These are phyloP conservation scores for Cystofilobasidium macerans DNA, from an alignment of 768 basidiomycete species.

Conservation along the genomic window DNA sequence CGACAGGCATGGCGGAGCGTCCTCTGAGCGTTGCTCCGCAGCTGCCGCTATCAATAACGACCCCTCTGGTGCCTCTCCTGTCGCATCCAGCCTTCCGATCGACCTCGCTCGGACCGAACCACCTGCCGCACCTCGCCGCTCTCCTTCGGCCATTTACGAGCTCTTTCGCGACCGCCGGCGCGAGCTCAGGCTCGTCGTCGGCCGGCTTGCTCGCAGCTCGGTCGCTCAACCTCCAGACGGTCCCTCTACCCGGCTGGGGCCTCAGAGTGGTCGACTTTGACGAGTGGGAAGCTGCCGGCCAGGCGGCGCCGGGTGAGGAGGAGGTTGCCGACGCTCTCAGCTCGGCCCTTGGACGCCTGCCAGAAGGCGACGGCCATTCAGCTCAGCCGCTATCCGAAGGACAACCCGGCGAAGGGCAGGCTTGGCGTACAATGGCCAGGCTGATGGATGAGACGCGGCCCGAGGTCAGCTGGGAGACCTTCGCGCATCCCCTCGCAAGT, in stretches of 20 bases:
- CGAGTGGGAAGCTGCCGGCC: not conserved
- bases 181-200: not conserved
- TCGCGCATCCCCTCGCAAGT: constrained; percentile 32
- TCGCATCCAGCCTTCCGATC: not conserved
- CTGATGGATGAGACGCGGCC: constrained; percentile 75
- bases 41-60: not conserved
- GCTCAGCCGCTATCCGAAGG: not conserved
- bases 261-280: not conserved
- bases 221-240: not conserved
- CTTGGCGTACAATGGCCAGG: constrained; percentile 53
- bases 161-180: not conserved
- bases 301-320: not conserved
- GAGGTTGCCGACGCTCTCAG: not conserved
- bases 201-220: not conserved
- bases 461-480: constrained; percentile 30
- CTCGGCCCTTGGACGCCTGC: not conserved
- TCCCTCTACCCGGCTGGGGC: not conserved
- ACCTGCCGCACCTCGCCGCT: not conserved
- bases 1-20: too few relatives aligned
- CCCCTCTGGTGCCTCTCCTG: not conserved
- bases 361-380: too few relatives aligned
- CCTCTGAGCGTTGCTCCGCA: not conserved
- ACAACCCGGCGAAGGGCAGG: not conserved
- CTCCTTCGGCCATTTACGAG: not conserved
- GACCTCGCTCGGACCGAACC: not conserved